Percentiles rank a stretch among this genome's conserved stretches.
Evolutionary conservation across 2,329 filamentous ascomycete species (phyloP).

Genomic region (Microascus cirrosus): DNA sequence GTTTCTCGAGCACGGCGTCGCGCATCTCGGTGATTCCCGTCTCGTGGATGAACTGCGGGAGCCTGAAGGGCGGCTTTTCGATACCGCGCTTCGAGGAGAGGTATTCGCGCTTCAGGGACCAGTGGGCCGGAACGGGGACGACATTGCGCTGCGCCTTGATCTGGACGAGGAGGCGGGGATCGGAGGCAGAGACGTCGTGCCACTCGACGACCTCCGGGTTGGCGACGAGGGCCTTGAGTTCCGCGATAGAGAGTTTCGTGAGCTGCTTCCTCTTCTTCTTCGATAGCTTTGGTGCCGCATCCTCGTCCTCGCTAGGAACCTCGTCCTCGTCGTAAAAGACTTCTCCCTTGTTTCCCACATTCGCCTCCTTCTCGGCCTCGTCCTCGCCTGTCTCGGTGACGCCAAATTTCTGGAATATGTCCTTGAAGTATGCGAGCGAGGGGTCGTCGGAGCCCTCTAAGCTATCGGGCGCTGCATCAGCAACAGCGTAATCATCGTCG

Average conservation of each 20-base stretch:
- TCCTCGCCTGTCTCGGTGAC: conserved; percentile 53
- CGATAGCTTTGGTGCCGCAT: conserved; percentile 61
- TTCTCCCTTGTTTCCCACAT: conserved; percentile 67
- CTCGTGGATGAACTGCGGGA: conserved; percentile 94
- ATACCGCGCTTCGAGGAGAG: conserved; percentile 93
- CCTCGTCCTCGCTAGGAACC: conserved; percentile 75
- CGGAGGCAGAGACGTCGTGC: conserved; percentile 87
- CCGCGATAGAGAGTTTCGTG: conserved; percentile 87
- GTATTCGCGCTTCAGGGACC: conserved; percentile 94
- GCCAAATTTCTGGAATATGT: conserved; percentile 72
- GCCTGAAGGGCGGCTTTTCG: conserved; percentile 84
- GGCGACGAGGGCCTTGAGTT: conserved; percentile 82
- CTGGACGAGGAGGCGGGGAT: conserved; percentile 80
- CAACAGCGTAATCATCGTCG: conserved; percentile 18
- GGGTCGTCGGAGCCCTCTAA: conserved; percentile 50
- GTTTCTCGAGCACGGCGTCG: conserved; percentile 90
- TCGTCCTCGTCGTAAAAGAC: conserved; percentile 76
- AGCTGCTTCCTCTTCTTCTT: conserved; percentile 92
- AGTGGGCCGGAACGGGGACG: conserved; percentile 86
- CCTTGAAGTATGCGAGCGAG: conserved; percentile 72
- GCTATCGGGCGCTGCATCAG: conserved; percentile 17
- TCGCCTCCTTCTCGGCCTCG: conserved; percentile 48
- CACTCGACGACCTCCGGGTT: conserved; percentile 95
- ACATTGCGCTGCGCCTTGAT: conserved; percentile 94
- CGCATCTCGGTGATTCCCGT: conserved; percentile 98